Percentiles rank a stretch among this genome's conserved stretches.
These are phyloP conservation scores for Myxozyma sirexii DNA, from an alignment of 805 yeast genomes.

Conservation along the genomic window DNA sequence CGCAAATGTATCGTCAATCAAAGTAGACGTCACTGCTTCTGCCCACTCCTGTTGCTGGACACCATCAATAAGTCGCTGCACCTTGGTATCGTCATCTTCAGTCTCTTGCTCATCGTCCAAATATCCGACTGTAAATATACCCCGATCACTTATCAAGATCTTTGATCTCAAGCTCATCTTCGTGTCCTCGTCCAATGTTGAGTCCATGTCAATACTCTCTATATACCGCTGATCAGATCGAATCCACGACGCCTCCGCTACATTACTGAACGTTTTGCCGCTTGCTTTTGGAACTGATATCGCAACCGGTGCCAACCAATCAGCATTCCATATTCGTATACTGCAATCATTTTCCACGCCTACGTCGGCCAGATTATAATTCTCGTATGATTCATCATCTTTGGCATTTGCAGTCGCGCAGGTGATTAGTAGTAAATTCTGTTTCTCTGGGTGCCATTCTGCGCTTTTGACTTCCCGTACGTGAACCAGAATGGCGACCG, in stretches of 20 bases:
- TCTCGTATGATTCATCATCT: constrained; percentile 21
- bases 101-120: constrained; percentile 30
- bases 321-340: constrained; percentile 26
- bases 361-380: constrained; percentile 19
- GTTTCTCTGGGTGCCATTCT: constrained; percentile 27
- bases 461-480: constrained; percentile 18
- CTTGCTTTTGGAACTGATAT: constrained; percentile 14
- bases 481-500: constrained; percentile 30
- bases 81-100: constrained; percentile 32
- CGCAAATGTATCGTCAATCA: constrained; percentile 30
- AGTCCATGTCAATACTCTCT: not conserved
- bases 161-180: constrained; percentile 1
- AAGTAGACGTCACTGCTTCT: constrained; percentile 11
- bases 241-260: constrained; percentile 20
- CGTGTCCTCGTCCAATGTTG: not conserved
- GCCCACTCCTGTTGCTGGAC: constrained; percentile 35
- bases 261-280: constrained; percentile 3
- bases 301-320: constrained; percentile 26
- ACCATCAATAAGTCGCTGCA: constrained; percentile 32
- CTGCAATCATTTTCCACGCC: constrained; percentile 21
- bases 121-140: constrained; percentile 21
- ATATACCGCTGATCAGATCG: not conserved
- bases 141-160: constrained; percentile 14
- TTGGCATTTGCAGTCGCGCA: constrained; percentile 6
- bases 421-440: constrained; percentile 21